Evolutionary conservation across 2,329 filamentous ascomycete species (phyloP).

Genomic region (Penicillium sp.): DNA sequence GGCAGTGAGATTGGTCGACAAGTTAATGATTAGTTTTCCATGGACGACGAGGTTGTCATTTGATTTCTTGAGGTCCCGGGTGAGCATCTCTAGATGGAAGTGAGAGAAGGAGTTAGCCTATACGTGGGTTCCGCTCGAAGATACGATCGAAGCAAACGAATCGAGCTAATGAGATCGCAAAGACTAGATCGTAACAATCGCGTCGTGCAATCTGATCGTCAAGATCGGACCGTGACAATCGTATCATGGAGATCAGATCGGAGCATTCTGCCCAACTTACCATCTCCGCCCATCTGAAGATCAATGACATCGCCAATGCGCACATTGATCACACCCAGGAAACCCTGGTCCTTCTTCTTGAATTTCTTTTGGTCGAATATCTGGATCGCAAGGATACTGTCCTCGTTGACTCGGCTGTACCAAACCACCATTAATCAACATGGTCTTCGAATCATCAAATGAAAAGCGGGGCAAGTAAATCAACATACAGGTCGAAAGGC

Average conservation of each 20-base stretch:
- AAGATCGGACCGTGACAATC: neutral
- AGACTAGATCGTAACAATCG: neutral
- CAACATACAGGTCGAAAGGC: slow-evolving; percentile 90
- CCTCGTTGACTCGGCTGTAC: slow-evolving; percentile 81
- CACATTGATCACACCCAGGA: slow-evolving; percentile 96
- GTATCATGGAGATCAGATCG: neutral
- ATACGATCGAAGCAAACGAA: no score
- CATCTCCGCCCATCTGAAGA: slow-evolving; percentile 84
- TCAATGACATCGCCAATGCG: slow-evolving; percentile 94
- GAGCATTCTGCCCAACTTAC: slow-evolving; percentile 57
- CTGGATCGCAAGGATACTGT: slow-evolving; percentile 95
- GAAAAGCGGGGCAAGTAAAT: slow-evolving; percentile 7
- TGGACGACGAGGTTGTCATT: slow-evolving; percentile 98
- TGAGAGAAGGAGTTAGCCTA: slow-evolving; percentile 22
- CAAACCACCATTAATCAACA: slow-evolving; percentile 20
- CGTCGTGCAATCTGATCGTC: no score
- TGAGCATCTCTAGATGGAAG: slow-evolving; percentile 79
- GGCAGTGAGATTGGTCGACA: slow-evolving; percentile 83
- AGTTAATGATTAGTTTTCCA: slow-evolving; percentile 93
- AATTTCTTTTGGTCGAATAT: slow-evolving; percentile 99
- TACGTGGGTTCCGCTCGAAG: neutral
- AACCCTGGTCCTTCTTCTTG: slow-evolving; percentile 99
- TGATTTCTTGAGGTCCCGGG: slow-evolving; percentile 93
- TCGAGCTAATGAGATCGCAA: no score
- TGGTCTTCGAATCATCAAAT: neutral